Conservation (phyloP, 371 early-diverging fungal species). For the Mucor velutinosus region DNA sequence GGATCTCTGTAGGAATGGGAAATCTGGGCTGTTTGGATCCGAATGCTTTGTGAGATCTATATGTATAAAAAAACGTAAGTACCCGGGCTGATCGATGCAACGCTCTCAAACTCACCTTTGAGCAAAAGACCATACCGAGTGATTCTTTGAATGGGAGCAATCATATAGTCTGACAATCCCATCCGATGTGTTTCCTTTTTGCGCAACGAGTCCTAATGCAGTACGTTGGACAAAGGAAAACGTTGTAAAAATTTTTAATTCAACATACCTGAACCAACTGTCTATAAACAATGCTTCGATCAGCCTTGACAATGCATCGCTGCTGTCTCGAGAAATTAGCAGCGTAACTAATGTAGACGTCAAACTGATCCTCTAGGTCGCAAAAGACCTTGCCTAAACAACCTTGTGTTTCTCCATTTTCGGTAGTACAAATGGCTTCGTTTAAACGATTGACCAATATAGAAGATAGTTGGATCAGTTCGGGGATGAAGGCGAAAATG, state of each 20-base stretch:
- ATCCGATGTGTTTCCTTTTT: constrained; percentile 42
- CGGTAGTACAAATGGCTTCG: constrained; percentile 24
- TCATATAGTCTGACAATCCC: constrained; percentile 43
- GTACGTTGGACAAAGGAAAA: constrained; percentile 22
- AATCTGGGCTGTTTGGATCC: constrained; percentile 18
- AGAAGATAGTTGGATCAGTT: constrained; percentile 44
- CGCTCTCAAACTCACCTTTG: constrained; percentile 23
- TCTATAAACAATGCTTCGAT: constrained; percentile 37
- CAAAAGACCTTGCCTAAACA: constrained; percentile 46
- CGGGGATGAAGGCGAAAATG: constrained; percentile 50
- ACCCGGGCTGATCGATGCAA: background rate
- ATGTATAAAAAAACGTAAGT: background rate
- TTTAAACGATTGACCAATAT: constrained; percentile 33
- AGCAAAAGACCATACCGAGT: constrained; percentile 42
- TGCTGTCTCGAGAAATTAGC: constrained; percentile 42
- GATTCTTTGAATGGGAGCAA: constrained; percentile 50
- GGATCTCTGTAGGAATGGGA: constrained; percentile 15
- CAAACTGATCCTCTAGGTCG: constrained; percentile 39
- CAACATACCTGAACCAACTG: constrained; percentile 35
- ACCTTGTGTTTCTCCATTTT: constrained; percentile 18
- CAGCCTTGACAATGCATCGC: constrained; percentile 28
- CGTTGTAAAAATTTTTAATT: background rate
- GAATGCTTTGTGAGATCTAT: constrained; percentile 33
- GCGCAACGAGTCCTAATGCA: constrained; percentile 35
- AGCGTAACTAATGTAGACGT: constrained; percentile 46